phyloP scores from a whole-genome alignment of 1,139 yeast species.

The Scheffersomyces segobiensis region DNA sequence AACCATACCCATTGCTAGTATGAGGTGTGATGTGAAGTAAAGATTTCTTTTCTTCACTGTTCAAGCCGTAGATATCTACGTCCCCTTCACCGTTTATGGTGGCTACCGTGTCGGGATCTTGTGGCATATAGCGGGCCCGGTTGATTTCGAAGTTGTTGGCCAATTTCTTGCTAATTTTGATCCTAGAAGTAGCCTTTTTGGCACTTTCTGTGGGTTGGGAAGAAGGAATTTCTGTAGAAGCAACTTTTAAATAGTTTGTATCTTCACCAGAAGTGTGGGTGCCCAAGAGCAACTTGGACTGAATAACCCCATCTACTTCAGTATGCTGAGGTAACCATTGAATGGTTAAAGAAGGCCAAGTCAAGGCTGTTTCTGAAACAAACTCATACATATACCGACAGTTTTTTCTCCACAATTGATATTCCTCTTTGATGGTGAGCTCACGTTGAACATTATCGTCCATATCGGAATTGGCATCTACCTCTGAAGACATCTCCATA shows the following conservation, averaged over 20 bases:
- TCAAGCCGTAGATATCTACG: constrained; percentile 61
- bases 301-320: constrained; percentile 37
- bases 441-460: constrained; percentile 30
- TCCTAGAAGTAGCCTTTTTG: constrained; percentile 43
- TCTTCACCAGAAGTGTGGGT: constrained; percentile 87
- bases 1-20: constrained; percentile 68
- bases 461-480: neutral
- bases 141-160: constrained; percentile 64
- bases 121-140: constrained; percentile 82
- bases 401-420: constrained; percentile 76
- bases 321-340: constrained; percentile 67
- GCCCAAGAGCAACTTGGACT: constrained; percentile 62
- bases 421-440: constrained; percentile 62
- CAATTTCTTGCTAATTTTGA: constrained; percentile 62
- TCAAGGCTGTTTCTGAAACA: constrained; percentile 73
- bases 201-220: constrained; percentile 22
- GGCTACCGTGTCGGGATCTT: constrained; percentile 64
- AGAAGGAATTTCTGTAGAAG: constrained; percentile 67
- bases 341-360: constrained; percentile 80
- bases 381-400: constrained; percentile 80
- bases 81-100: constrained; percentile 79
- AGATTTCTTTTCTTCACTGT: constrained; percentile 24
- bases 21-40: constrained; percentile 51
- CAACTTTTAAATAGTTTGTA: constrained; percentile 74
- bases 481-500: neutral